Evolutionary conservation across 2,329 filamentous ascomycete species (phyloP).

Genomic region (Microascus cirrosus): DNA sequence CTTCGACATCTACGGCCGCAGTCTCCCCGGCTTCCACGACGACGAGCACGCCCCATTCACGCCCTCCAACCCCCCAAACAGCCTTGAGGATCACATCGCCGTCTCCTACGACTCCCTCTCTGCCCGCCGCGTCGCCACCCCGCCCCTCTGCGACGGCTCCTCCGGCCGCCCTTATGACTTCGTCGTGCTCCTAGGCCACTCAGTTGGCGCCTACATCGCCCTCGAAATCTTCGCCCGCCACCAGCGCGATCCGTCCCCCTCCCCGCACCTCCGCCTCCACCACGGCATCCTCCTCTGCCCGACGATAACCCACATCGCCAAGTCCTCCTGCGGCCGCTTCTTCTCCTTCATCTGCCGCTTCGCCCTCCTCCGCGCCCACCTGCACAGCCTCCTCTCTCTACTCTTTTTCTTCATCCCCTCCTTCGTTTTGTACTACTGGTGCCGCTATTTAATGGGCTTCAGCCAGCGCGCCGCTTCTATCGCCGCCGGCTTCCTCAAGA

Average conservation of each 20-base stretch:
- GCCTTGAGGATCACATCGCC: slow-evolving; percentile 42
- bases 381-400: slow-evolving; percentile 26
- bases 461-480: slow-evolving; percentile 33
- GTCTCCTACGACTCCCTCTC: slow-evolving; percentile 26
- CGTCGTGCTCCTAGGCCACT: slow-evolving; percentile 62
- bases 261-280: slow-evolving; percentile 27
- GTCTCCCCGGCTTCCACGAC: slow-evolving; percentile 47
- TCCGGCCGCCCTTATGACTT: slow-evolving; percentile 31
- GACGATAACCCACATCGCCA: slow-evolving; percentile 60
- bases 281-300: slow-evolving; percentile 60
- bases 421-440: slow-evolving; percentile 27
- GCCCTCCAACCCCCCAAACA: slow-evolving; percentile 28
- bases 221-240: slow-evolving; percentile 56
- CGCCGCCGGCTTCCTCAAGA: slow-evolving; percentile 43
- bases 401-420: slow-evolving; percentile 30
- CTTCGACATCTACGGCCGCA: slow-evolving; percentile 47
- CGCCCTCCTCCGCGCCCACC: slow-evolving; percentile 28
- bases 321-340: slow-evolving; percentile 46
- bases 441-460: slow-evolving; percentile 33
- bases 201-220: slow-evolving; percentile 60
- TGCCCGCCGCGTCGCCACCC: slow-evolving; percentile 13
- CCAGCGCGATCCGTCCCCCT: slow-evolving; percentile 21
- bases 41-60: slow-evolving; percentile 35
- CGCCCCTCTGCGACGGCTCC: background rate
- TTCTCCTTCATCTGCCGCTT: slow-evolving; percentile 11